phyloP scores from a whole-genome alignment of 2,329 filamentous ascomycete species.

The Thelonectria blattea region DNA sequence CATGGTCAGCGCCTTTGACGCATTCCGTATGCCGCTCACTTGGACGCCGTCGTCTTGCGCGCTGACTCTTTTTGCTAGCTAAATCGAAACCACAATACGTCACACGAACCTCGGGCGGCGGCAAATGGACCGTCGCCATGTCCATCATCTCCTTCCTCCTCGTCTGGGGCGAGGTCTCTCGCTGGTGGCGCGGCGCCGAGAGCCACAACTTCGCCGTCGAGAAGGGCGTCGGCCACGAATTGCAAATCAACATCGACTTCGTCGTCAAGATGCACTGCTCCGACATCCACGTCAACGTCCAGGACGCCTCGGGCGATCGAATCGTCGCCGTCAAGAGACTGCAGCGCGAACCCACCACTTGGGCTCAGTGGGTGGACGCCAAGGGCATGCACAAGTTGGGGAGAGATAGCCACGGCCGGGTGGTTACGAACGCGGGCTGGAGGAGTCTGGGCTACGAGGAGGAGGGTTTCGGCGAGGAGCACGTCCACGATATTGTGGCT shows the following conservation, averaged over 20 bases:
- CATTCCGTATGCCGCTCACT: slow-evolving; percentile 76
- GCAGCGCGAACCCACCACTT: slow-evolving; percentile 77
- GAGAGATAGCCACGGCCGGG: slow-evolving; percentile 58
- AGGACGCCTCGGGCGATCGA: slow-evolving; percentile 91
- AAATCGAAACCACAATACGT: slow-evolving; percentile 97
- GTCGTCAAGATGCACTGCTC: slow-evolving; percentile 87
- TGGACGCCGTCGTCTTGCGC: background rate
- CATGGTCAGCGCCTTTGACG: slow-evolving; percentile 89
- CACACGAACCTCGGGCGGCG: slow-evolving; percentile 81
- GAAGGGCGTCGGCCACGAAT: slow-evolving; percentile 82
- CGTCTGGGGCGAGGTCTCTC: slow-evolving; percentile 75
- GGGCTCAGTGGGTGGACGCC: slow-evolving; percentile 79
- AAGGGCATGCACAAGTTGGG: slow-evolving; percentile 69
- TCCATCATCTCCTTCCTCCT: slow-evolving; percentile 76
- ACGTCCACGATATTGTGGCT: slow-evolving; percentile 89
- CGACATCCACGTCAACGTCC: slow-evolving; percentile 94
- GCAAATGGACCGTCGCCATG: slow-evolving; percentile 91
- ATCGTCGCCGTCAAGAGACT: slow-evolving; percentile 82
- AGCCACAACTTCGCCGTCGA: slow-evolving; percentile 93
- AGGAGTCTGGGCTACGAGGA: slow-evolving; percentile 57
- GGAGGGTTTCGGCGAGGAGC: slow-evolving; percentile 77
- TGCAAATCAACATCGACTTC: slow-evolving; percentile 97
- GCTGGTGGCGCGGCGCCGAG: slow-evolving; percentile 86
- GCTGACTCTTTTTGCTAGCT: slow-evolving; percentile 59
- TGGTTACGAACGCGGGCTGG: slow-evolving; percentile 64